Base-by-base conservation (phyloP, 2,329 filamentous ascomycete species). In the Penicillium corylophilum region DNA sequence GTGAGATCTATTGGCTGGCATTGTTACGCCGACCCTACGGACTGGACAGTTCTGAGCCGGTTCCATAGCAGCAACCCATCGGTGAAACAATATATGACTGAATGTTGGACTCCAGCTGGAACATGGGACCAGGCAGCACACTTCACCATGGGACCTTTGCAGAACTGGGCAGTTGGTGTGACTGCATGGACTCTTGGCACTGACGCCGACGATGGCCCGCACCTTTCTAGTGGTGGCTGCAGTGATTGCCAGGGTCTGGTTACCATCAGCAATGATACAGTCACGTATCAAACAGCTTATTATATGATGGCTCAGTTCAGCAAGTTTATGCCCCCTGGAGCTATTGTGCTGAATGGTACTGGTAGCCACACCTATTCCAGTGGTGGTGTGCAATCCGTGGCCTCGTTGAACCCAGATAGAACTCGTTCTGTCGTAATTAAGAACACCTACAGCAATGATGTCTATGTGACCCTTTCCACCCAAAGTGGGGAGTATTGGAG, bases 301-400 rank as follows among this genome's bases (percentile, higher is more conserved):
- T 81, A 81, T 62, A 79, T 79, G 72, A 68, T 82, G 54, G 79
- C 77, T 1, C 79, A 82, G 63, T 80, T 79, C 62, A 75, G 71
- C 62, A 73, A 69, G 54, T 80, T 75, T 61, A 78, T 80, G 50
- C 73, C 75, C 18, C 68, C 70, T 33, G 77, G 77, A 38, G 76
- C 76, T 0, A 69, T 66, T 4, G 70, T 79, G 16, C 63, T 79
- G 5, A 63, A 56, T 51, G 75, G 75, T 10, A 72, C 64, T 0
- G 77, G 78, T 2, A 78, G 76, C 57, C 75, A 74, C 50, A 72
- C 72, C 24, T 78, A 75, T 53, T 60, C 60, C 8, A 67, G 69
- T 48, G 70, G 70, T 2, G 60, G 65, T 0, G 45, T 79, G 41
- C 71, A 79, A 64, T 73, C 71, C 13, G 74, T 79, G n/a, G 76